Evolutionary conservation across 768 basidiomycete species (phyloP).

Genomic region (Gyrodon lividus): DNA sequence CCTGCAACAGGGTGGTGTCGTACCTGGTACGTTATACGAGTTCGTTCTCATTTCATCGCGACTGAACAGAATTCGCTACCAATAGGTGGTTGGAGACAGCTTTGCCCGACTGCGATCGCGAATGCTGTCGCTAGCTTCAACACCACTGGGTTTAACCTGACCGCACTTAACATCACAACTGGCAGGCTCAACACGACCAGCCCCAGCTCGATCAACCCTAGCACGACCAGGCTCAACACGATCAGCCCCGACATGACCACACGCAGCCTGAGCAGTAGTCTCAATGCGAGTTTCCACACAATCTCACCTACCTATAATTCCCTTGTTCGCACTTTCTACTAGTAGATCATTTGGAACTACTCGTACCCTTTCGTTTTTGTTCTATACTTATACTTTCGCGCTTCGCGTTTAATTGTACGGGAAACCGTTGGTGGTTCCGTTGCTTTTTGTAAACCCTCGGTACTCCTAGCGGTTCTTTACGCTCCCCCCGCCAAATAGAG

Average conservation of each 20-base stretch:
- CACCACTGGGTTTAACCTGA: slow-evolving; percentile 20
- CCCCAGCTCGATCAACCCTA: background rate
- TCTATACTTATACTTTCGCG: background rate
- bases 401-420: no score
- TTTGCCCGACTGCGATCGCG: slow-evolving; percentile 19
- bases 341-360: background rate
- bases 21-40: slow-evolving; percentile 20
- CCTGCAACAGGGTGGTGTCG: slow-evolving; percentile 14
- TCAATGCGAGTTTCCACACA: background rate
- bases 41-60: background rate
- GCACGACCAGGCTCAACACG: background rate
- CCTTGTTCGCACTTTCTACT: background rate
- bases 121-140: slow-evolving; percentile 19
- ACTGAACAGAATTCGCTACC: background rate
- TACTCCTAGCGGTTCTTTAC: no score
- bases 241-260: slow-evolving; percentile 1
- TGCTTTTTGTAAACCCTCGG: no score
- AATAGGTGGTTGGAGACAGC: slow-evolving; percentile 18
- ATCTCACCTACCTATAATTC: slow-evolving; percentile 10
- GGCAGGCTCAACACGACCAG: background rate
- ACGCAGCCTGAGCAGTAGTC: no score
- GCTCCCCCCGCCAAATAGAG: no score
- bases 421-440: no score
- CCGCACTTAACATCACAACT: slow-evolving; percentile 8
- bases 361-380: background rate